These are phyloP conservation scores for Pharnaceum exiguum DNA, from an alignment of 148 eudicot species.

Conservation along the genomic window DNA sequence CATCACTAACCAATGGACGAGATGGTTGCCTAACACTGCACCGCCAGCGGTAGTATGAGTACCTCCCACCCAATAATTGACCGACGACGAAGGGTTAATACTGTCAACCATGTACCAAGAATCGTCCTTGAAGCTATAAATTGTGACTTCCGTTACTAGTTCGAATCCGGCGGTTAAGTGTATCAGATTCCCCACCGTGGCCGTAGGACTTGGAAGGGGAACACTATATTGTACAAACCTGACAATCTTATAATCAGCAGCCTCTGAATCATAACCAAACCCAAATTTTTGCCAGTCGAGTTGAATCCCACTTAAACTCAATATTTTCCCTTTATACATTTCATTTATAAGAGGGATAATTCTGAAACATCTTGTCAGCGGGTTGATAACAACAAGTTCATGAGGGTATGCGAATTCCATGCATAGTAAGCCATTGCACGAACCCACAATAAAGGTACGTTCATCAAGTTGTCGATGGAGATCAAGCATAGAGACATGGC, in stretches of 20 bases:
- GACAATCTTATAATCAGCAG: constrained; percentile 16
- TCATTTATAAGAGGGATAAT: background rate
- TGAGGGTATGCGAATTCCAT: background rate
- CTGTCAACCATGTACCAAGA: background rate
- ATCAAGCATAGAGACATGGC: background rate
- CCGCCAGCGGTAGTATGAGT: too few relatives aligned
- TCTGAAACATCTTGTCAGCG: constrained; percentile 4
- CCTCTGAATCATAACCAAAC: constrained; percentile 15
- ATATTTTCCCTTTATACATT: too few relatives aligned
- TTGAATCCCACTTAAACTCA: too few relatives aligned
- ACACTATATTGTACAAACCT: background rate
- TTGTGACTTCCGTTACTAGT: background rate
- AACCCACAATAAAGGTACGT: constrained; percentile 6
- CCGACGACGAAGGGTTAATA: too few relatives aligned
- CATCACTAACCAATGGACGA: constrained; percentile 24
- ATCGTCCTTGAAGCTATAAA: background rate
- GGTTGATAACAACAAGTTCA: constrained; percentile 6
- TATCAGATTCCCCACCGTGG: too few relatives aligned
- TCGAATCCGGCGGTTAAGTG: background rate
- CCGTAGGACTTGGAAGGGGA: background rate
- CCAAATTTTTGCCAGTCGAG: background rate
- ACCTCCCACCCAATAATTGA: background rate
- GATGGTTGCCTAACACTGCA: background rate
- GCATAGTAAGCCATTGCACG: constrained; percentile 13
- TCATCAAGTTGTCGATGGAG: too few relatives aligned